phyloP scores from a whole-genome alignment of 2,329 filamentous ascomycete genomes.

The Didymella arachidicola region DNA sequence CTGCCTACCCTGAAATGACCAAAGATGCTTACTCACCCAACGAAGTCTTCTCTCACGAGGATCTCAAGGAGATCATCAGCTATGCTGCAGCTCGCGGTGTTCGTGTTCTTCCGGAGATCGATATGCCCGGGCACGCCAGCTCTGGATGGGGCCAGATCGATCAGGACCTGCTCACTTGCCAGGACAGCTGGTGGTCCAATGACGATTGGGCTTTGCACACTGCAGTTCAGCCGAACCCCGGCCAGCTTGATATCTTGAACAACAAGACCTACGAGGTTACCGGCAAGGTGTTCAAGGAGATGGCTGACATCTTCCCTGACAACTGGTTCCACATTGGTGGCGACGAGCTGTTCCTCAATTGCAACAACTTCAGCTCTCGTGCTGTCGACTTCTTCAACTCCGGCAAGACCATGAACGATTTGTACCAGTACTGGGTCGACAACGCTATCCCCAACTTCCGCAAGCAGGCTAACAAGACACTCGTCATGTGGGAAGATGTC shows the following conservation, averaged over 20 bases:
- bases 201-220: slow-evolving; percentile 64
- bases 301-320: slow-evolving; percentile 60
- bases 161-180: slow-evolving; percentile 63
- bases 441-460: slow-evolving; percentile 61
- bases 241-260: slow-evolving; percentile 64
- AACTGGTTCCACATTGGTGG: slow-evolving; percentile 65
- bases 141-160: slow-evolving; percentile 66
- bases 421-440: slow-evolving; percentile 64
- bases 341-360: slow-evolving; percentile 63
- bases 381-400: slow-evolving; percentile 60
- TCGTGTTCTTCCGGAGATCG: slow-evolving; percentile 68
- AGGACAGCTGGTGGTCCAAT: slow-evolving; percentile 68
- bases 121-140: slow-evolving; percentile 67
- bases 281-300: slow-evolving; percentile 62
- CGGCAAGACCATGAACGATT: slow-evolving; percentile 60
- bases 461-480: slow-evolving; percentile 55
- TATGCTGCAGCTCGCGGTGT: slow-evolving; percentile 64
- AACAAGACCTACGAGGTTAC: slow-evolving; percentile 64
- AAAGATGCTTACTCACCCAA: slow-evolving; percentile 62
- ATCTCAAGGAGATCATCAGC: slow-evolving; percentile 56
- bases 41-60: slow-evolving; percentile 56
- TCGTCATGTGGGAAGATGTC: slow-evolving; percentile 67
- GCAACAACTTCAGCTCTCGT: slow-evolving; percentile 64
- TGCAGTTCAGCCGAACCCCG: slow-evolving; percentile 64
- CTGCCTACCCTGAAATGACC: slow-evolving; percentile 60